Evolutionary conservation across 1,139 yeast species (phyloP).

Genomic region (Candida freyschussii): DNA sequence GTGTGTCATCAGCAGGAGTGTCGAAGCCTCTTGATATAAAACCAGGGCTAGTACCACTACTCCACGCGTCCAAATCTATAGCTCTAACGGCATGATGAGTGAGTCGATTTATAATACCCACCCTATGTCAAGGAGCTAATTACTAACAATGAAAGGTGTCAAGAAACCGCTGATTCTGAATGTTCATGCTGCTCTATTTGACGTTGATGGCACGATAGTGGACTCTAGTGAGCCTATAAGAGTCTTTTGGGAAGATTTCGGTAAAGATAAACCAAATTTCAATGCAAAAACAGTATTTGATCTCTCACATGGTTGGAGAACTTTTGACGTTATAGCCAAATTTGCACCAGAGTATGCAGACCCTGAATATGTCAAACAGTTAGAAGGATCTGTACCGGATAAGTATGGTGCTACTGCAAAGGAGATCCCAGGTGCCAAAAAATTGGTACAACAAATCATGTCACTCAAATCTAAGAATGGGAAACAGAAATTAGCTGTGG

Average conservation of each 20-base stretch:
- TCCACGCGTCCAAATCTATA: no score
- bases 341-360: constrained; percentile 72
- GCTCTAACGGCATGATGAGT: constrained; percentile 29
- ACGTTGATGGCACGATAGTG: constrained; percentile 80
- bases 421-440: constrained; percentile 74
- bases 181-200: constrained; percentile 49
- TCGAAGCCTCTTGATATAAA: no score
- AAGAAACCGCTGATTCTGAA: constrained; percentile 13
- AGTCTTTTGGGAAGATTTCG: constrained; percentile 74
- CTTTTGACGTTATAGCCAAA: constrained; percentile 67
- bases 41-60: no score
- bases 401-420: constrained; percentile 64
- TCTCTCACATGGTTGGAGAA: constrained; percentile 78
- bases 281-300: constrained; percentile 69
- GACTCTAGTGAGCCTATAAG: constrained; percentile 76
- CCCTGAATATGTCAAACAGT: constrained; percentile 55
- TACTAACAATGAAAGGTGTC: background rate
- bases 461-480: constrained; percentile 29
- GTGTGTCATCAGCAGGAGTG: no score
- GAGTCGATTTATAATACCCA: constrained; percentile 1
- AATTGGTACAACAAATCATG: constrained; percentile 49
- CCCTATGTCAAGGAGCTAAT: background rate
- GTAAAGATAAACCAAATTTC: constrained; percentile 63
- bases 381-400: constrained; percentile 73
- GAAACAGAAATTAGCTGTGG: constrained; percentile 58